Percentiles rank a stretch among this genome's conserved stretches.
phyloP scores from a whole-genome alignment of 371 early-diverging fungal genomes.

The Smittium culicis region DNA sequence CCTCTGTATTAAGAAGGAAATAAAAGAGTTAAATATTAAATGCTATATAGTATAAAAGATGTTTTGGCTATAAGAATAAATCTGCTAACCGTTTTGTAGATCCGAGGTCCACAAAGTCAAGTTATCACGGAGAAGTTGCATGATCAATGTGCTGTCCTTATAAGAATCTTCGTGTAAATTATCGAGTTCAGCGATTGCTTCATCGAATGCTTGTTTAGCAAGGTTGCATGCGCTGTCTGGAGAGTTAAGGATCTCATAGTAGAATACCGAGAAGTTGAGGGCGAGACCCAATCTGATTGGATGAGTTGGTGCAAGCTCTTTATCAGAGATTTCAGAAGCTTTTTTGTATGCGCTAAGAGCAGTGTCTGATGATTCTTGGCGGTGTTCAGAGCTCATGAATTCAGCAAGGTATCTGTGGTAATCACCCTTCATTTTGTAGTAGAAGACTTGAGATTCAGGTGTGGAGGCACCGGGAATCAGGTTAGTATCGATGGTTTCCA shows the following conservation, averaged over 20 bases:
- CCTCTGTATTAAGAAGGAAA: too few species aligned
- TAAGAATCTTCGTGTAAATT: conserved; percentile 97
- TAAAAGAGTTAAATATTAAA: too few species aligned
- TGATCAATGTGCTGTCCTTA: conserved; percentile 99
- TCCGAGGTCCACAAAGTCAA: conserved; percentile 99
- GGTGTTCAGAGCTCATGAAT: conserved; percentile 73
- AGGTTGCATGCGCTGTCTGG: conserved; percentile 97
- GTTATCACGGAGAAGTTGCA: conserved; percentile 99
- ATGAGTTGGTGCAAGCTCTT: conserved; percentile 91
- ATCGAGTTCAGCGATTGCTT: conserved; percentile 99
- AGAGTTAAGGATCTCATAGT: conserved; percentile 98
- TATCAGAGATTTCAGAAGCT: conserved; percentile 88
- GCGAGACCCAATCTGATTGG: conserved; percentile 98
- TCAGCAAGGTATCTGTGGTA: conserved; percentile 99
- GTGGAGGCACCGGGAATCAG: conserved; percentile 73
- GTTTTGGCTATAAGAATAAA: too few species aligned
- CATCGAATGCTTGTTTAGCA: conserved; percentile 98
- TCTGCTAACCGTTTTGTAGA: conserved; percentile 74
- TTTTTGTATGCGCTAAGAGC: conserved; percentile 93
- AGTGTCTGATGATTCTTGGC: conserved; percentile 71
- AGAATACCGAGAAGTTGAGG: conserved; percentile 99
- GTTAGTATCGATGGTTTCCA: conserved; percentile 77
- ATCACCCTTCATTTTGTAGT: conserved; percentile 99
- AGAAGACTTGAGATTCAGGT: conserved; percentile 96
- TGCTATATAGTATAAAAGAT: too few species aligned